Evolutionary conservation across 148 eudicot species (phyloP), one percentile per base, ranked within the genome.

Genomic region (Fagopyrum tataricum): DNA sequence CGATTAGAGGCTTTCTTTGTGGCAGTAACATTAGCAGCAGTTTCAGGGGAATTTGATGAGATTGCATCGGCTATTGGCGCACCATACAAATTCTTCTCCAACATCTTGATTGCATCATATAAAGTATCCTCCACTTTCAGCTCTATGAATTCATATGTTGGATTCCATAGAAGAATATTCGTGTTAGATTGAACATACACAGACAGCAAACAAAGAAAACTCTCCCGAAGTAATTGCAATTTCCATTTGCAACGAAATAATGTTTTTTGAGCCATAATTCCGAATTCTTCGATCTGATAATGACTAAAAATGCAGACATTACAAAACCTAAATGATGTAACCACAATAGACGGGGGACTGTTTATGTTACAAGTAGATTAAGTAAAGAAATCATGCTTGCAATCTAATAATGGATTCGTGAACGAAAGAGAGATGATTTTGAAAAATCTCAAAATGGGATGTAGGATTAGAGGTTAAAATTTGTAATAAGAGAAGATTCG

Each of bases 1-100:
- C 51, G 76, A 18, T 82, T 82, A 3, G 67, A 43, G 67, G 71
- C 49, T 62, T 73, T 77, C 41, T 47, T 11, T 17, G 61, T 42
- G 67, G 77, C 44, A 13, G 37, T 41, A 18, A 7, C 72, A 42
- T 41, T 48, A 61, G 23, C 67, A n/a, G 31, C 69, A 64, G 53
- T 48, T 17, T 74, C 76, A 17, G 51, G 23, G 44, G 51, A 24
- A 76, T 44, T 20, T 0, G 66, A 49, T 12, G 79, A 55, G 53
- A 59, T 24, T 26, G 53, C 49, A 41, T 75, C 83, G 9, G 66
- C 70, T 21, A 84, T 74, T 31, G 82, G 83, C 44, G 85, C 85
- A n/a, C 82, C 79, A 21, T 58, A 73, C 52, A 69, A 78, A 61
- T 82, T 80, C 78, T 82, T 84, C 72, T 79, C 70, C 76, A 84